phyloP scores from a whole-genome alignment of 2,329 filamentous ascomycete genomes.

The Lecanoromycetidae sp. region DNA sequence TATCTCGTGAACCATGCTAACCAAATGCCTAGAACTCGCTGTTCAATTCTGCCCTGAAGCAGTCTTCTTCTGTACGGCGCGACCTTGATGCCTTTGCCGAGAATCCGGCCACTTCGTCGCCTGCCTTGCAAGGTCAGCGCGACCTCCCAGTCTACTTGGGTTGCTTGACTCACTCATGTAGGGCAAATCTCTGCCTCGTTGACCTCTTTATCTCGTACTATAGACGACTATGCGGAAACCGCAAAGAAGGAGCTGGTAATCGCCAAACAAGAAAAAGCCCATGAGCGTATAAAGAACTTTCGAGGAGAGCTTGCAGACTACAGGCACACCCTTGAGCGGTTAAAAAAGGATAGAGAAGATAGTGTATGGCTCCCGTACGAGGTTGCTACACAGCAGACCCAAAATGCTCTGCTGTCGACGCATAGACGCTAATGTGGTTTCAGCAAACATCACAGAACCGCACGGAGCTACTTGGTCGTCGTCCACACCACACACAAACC shows the following conservation, averaged over 20 bases:
- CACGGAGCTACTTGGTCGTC: constrained; percentile 69
- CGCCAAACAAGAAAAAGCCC: constrained; percentile 83
- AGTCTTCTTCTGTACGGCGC: constrained; percentile 65
- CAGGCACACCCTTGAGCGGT: constrained; percentile 59
- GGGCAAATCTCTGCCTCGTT: constrained; percentile 69
- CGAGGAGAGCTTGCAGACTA: constrained; percentile 70
- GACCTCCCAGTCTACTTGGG: not conserved
- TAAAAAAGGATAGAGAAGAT: constrained; percentile 70
- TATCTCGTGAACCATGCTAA: not conserved
- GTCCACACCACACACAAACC: constrained; percentile 64
- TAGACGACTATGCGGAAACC: constrained; percentile 82
- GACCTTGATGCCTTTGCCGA: constrained; percentile 62
- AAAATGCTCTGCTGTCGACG: too few species aligned
- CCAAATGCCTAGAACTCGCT: constrained; percentile 52
- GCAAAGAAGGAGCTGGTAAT: constrained; percentile 80
- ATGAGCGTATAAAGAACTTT: constrained; percentile 76
- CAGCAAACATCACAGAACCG: constrained; percentile 55
- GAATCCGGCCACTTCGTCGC: constrained; percentile 44
- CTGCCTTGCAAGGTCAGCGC: constrained; percentile 45
- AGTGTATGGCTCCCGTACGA: constrained; percentile 42
- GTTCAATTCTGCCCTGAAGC: constrained; percentile 76
- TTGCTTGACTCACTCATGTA: constrained; percentile 29
- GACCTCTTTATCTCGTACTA: constrained; percentile 70
- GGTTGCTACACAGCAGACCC: too few species aligned
- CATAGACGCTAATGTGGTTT: too few species aligned